Base-by-base conservation (phyloP, 2,329 filamentous ascomycete genomes). In the Cylindrodendrum hubeiense region DNA sequence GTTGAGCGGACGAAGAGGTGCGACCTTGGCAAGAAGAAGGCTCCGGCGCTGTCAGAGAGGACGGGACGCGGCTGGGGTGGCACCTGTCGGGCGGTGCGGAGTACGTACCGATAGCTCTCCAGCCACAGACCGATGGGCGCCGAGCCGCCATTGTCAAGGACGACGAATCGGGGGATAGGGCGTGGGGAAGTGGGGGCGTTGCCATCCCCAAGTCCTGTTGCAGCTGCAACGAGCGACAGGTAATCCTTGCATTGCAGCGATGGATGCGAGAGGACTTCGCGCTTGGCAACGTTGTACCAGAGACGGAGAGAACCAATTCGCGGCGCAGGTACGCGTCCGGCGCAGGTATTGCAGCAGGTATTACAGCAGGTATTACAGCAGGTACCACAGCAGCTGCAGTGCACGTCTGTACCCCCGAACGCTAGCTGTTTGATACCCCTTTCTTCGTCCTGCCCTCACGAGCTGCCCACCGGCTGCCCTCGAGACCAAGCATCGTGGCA, bases 51-150 rank as follows among this genome's bases (percentile, higher is more conserved):
- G 34, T 33, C 22, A 59, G 49, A 49, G 55, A 50, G 33, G 58
- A 63, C 61, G 33, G 49, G 61, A 63, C 61, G 54, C 61, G 61
- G 49, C 53, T 59, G 60, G 54, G 60, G 46, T 63, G 49, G 52
- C 43, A 47, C 19, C 47, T 33, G 49, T 34, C 43, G 39, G 50
- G 51, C 33, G 33, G 30, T 39, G 39, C 34, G 37, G 24, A 26
- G 37, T 60, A 65, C 56, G 62, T 65, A 51, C 56, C 56, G 43
- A 26, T 26, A 24, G 4, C n/a, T 50, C 28, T 15, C 43, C 56
- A 63, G 61, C 61, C 61, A 63, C 61, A 30, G 50, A 22, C 30
- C n/a, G 13, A 24, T 24, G n/a, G 22, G 51, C n/a, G 51, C 43
- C n/a, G 26, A 63, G 60, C 54, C 53, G 46, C 50, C 26, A 9